Conservation (phyloP, 345 rosid genomes). For the Ceriops decandra region DNA sequence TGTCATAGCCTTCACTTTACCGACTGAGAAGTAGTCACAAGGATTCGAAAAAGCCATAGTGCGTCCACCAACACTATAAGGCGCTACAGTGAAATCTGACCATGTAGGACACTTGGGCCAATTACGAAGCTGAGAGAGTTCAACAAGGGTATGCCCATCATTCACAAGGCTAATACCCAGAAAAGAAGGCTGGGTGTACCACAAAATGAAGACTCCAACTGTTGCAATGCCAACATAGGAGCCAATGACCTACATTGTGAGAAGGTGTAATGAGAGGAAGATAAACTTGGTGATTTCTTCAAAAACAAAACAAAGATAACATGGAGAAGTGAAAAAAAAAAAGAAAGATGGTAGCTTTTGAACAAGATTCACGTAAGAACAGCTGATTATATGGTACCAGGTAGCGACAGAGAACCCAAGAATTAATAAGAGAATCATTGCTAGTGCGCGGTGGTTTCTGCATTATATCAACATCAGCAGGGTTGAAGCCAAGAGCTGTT, state of each 20-base stretch:
- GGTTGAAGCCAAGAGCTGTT: constrained; percentile 93
- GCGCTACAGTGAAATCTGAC: constrained; percentile 70
- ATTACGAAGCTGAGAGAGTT: constrained; percentile 61
- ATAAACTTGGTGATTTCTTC: neutral
- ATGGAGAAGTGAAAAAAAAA: no score
- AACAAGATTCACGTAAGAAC: neutral
- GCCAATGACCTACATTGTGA: constrained; percentile 61
- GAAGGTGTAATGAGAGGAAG: neutral
- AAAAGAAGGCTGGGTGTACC: constrained; percentile 84
- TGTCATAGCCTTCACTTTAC: constrained; percentile 86
- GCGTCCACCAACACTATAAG: constrained; percentile 50
- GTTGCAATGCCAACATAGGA: constrained; percentile 93
- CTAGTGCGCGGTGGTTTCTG: constrained; percentile 75
- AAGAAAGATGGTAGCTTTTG: neutral
- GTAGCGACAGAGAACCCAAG: constrained; percentile 79
- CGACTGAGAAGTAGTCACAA: constrained; percentile 78
- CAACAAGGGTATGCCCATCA: constrained; percentile 76
- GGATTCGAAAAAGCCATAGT: constrained; percentile 54
- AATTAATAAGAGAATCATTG: constrained; percentile 63
- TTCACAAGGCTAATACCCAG: constrained; percentile 62
- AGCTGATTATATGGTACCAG: constrained; percentile 40
- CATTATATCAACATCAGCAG: constrained; percentile 88
- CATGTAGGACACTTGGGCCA: constrained; percentile 79
- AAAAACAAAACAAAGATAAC: neutral
- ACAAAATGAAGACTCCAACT: constrained; percentile 76